Conservation (phyloP, 331 rosid genomes). For the Erythrophleum ivorense region DNA sequence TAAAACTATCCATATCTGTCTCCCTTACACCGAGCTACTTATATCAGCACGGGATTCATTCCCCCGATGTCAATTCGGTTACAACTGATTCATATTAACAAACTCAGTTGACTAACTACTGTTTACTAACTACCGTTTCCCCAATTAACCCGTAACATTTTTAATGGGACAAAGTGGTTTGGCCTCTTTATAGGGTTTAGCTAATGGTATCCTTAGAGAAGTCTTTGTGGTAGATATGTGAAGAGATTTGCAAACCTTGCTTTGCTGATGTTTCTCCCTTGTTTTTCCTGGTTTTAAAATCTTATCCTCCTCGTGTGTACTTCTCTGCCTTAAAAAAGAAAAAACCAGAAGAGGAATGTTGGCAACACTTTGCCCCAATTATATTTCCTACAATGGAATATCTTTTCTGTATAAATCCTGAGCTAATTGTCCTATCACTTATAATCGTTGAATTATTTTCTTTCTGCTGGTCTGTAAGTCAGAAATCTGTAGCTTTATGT, state of each 20-base stretch:
- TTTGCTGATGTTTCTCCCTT: not conserved
- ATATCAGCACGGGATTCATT: no score
- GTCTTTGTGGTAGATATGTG: not conserved
- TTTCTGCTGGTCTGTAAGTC: constrained; percentile 4
- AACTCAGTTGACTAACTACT: no score
- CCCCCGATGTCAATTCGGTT: no score
- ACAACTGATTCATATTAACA: no score
- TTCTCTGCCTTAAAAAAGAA: not conserved
- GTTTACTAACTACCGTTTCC: no score
- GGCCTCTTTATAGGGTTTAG: not conserved
- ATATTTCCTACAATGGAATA: not conserved
- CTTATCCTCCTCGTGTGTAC: no score
- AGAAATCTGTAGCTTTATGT: not conserved
- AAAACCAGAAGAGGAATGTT: not conserved
- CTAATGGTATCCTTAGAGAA: not conserved
- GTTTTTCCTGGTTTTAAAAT: no score
- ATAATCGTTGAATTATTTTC: not conserved
- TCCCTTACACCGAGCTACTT: no score
- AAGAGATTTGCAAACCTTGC: not conserved
- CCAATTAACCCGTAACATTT: no score
- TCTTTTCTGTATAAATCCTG: not conserved
- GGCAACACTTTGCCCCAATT: not conserved
- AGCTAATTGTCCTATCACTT: no score
- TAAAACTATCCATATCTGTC: no score
- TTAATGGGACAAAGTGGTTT: not conserved